phyloP scores from a whole-genome alignment of 1,284 basidiomycete species.

The Phellopilus nigrolimitatus region DNA sequence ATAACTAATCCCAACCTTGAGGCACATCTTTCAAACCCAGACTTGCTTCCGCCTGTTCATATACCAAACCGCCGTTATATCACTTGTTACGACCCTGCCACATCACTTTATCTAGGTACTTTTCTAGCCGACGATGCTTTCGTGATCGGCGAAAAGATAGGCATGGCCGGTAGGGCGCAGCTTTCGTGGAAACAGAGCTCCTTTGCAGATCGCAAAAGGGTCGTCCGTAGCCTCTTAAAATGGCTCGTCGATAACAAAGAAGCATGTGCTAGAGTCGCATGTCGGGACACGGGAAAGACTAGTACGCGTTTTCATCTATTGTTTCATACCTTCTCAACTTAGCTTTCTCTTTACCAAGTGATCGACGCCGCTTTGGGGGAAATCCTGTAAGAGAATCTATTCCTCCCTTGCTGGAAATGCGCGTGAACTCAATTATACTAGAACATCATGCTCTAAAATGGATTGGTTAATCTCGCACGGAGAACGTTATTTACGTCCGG shows the following conservation, averaged over 20 bases:
- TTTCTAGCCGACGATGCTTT: constrained; percentile 60
- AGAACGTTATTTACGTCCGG: constrained; percentile 67
- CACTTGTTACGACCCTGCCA: constrained; percentile 89
- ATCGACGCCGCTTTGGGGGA: constrained; percentile 89
- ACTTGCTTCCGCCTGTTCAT: constrained; percentile 48
- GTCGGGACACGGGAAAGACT: constrained; percentile 95
- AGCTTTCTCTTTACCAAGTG: constrained; percentile 40
- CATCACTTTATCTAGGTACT: constrained; percentile 72
- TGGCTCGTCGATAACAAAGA: constrained; percentile 92
- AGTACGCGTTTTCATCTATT: constrained; percentile 45
- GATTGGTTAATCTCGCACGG: constrained; percentile 85
- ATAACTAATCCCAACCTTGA: constrained; percentile 55
- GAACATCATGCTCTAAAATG: constrained; percentile 78
- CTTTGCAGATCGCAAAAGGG: constrained; percentile 73
- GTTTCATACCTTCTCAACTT: not conserved
- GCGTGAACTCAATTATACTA: constrained; percentile 36
- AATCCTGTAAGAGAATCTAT: constrained; percentile 43
- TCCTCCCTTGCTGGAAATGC: not conserved
- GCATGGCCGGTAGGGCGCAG: constrained; percentile 64
- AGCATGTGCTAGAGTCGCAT: constrained; percentile 81
- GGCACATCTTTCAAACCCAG: constrained; percentile 54
- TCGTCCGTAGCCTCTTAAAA: constrained; percentile 80
- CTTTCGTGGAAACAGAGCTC: constrained; percentile 64
- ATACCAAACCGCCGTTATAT: constrained; percentile 63
- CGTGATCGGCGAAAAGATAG: constrained; percentile 71